A percentile compares a stretch with the other conserved stretches of the same genome.
phyloP scores from a whole-genome alignment of 768 basidiomycete species.

The Tulasnella sp. region DNA sequence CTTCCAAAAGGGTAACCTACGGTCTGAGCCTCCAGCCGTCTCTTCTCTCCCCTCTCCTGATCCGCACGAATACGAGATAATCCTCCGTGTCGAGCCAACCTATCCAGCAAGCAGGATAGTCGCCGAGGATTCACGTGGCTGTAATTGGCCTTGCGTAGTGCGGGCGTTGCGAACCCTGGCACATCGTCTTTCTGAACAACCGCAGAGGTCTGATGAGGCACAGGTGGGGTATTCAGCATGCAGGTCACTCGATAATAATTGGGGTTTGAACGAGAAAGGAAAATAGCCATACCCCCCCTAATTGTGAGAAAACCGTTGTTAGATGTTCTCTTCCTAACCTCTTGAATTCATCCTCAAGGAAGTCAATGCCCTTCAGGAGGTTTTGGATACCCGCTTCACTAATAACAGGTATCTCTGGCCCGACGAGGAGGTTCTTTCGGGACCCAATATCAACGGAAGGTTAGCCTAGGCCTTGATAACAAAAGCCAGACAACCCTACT shows the following conservation, averaged over 20 bases:
- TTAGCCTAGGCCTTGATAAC: not conserved
- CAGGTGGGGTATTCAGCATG: not conserved
- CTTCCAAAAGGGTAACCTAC: conserved; percentile 49
- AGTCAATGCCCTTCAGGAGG: conserved; percentile 77
- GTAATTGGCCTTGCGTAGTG: conserved; percentile 63
- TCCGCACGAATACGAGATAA: conserved; percentile 55
- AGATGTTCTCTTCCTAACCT: conserved; percentile 69
- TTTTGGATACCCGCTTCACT: conserved; percentile 90
- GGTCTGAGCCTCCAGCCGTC: conserved; percentile 72
- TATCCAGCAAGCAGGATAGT: conserved; percentile 70
- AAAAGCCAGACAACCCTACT: conserved; percentile 29
- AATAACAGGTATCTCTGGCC: conserved; percentile 67
- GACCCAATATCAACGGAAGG: not conserved
- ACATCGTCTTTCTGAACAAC: conserved; percentile 70
- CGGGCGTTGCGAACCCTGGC: conserved; percentile 72
- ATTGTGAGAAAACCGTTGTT: conserved; percentile 66
- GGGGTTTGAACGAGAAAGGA: not conserved
- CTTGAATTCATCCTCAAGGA: conserved; percentile 82
- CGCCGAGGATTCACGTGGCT: conserved; percentile 62
- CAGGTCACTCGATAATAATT: not conserved
- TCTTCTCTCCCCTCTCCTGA: conserved; percentile 64
- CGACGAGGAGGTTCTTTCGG: conserved; percentile 67
- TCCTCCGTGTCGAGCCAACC: conserved; percentile 64
- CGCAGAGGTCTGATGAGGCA: conserved; percentile 54
- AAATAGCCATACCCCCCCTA: conserved; percentile 60